Conservation (phyloP, 306 rosid genomes). For the Cucumis hystrix region DNA sequence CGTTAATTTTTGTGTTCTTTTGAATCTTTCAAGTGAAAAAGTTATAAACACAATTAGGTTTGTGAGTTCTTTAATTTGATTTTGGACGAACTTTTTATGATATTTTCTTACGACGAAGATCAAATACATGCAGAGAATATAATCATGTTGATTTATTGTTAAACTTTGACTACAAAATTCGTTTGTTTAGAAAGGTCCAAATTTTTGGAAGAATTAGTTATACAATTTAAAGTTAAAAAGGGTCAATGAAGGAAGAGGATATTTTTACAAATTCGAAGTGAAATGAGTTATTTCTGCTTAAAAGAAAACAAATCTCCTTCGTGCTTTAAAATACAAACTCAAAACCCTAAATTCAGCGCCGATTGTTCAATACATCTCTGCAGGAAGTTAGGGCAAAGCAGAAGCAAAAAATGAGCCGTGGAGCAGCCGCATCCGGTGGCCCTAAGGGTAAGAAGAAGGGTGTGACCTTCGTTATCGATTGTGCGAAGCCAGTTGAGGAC, state of each 20-base stretch:
- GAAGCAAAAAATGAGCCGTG: slow-evolving; percentile 66
- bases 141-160: no score
- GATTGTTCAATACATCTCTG: not conserved
- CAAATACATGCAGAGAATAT: no score
- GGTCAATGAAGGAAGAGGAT: not conserved
- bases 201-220: not conserved
- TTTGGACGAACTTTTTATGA: no score
- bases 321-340: not conserved
- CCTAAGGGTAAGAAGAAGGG: slow-evolving; percentile 97
- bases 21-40: no score
- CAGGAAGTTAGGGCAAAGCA: not conserved
- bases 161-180: no score
- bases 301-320: not conserved
- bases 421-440: slow-evolving; percentile 31
- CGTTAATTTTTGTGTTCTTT: no score
- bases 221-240: not conserved
- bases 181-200: not conserved
- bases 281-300: not conserved
- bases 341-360: not conserved
- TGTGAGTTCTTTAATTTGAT: no score
- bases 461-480: slow-evolving; percentile 64
- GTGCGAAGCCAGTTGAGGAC: slow-evolving; percentile 88
- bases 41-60: no score
- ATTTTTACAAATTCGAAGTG: not conserved
- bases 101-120: no score